phyloP scores from a whole-genome alignment of 31 red algal genomes.

The Endocladia muricata region DNA sequence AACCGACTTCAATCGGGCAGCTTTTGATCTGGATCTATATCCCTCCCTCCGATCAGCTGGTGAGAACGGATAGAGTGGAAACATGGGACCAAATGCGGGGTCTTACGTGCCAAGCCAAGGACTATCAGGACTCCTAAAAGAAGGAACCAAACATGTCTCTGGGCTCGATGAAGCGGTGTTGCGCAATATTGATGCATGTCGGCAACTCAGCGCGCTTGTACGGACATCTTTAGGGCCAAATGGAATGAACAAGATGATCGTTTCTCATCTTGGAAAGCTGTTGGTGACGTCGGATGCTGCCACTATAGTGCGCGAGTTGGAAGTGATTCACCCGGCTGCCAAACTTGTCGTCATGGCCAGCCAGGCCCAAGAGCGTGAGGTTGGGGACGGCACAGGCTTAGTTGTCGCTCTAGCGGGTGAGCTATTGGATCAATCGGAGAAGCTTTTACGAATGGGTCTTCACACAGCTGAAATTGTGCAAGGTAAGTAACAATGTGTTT shows the following conservation, averaged over 20 bases:
- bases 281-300: constrained; percentile 98
- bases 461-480: constrained; percentile 89
- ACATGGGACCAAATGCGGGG: constrained; percentile 47
- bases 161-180: constrained; percentile 93
- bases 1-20: too few relatives aligned
- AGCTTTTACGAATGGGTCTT: constrained; percentile 84
- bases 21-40: too few relatives aligned
- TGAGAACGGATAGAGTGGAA: too few relatives aligned
- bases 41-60: too few relatives aligned
- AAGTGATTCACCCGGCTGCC: constrained; percentile 97
- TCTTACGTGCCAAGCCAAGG: constrained; percentile 79
- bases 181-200: constrained; percentile 97
- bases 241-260: constrained; percentile 95
- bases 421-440: constrained; percentile 83
- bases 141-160: constrained; percentile 86
- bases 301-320: constrained; percentile 93
- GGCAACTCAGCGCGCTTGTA: constrained; percentile 84
- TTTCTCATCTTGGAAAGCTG: constrained; percentile 86
- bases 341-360: constrained; percentile 94
- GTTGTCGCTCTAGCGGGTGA: constrained; percentile 92
- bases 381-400: constrained; percentile 93
- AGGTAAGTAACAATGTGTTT: constrained; percentile 38
- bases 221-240: constrained; percentile 88
- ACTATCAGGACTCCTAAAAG: constrained; percentile 79
- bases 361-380: constrained; percentile 89